Percentiles rank a stretch among this genome's conserved stretches.
phyloP scores from a whole-genome alignment of 140 eudicot species.

The Senecio squalidus region DNA sequence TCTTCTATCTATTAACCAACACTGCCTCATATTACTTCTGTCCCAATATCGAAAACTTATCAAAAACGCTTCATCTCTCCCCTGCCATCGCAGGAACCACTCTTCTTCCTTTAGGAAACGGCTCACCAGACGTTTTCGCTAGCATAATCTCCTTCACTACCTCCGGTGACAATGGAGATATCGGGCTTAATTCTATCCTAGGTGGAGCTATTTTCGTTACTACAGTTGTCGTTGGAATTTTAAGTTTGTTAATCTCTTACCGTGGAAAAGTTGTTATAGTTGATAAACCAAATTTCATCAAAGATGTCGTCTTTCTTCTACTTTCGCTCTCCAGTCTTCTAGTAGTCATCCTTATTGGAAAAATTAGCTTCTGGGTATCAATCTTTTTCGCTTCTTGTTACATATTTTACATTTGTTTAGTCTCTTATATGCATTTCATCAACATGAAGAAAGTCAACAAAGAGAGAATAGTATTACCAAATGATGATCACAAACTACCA shows the following conservation, averaged over 20 bases:
- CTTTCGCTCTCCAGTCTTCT: slow-evolving; percentile 38
- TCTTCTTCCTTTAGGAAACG: slow-evolving; percentile 82
- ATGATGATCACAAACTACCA: slow-evolving; percentile 31
- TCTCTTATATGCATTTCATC: slow-evolving; percentile 41
- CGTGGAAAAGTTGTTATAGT: slow-evolving; percentile 16
- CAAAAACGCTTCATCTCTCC: slow-evolving; percentile 44
- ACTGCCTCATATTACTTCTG: slow-evolving; percentile 68
- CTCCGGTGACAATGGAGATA: slow-evolving; percentile 49
- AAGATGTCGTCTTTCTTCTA: slow-evolving; percentile 57
- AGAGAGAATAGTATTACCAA: no score
- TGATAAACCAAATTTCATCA: slow-evolving; percentile 41
- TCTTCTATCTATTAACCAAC: slow-evolving; percentile 53
- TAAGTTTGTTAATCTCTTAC: slow-evolving; percentile 34
- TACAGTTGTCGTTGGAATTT: slow-evolving; percentile 56
- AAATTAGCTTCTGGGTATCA: slow-evolving; percentile 35
- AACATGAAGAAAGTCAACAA: slow-evolving; percentile 2
- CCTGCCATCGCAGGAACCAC: slow-evolving; percentile 83
- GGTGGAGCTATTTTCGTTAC: slow-evolving; percentile 72
- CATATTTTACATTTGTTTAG: slow-evolving; percentile 34
- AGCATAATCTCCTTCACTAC: slow-evolving; percentile 59
- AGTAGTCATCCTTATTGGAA: slow-evolving; percentile 34
- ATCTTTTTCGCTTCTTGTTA: slow-evolving; percentile 41
- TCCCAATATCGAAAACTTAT: slow-evolving; percentile 50
- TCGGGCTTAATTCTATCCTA: slow-evolving; percentile 69
- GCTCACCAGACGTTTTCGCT: slow-evolving; percentile 71